Percentiles rank a stretch among this genome's conserved stretches.
These are phyloP conservation scores for Selaginella moellendorffii DNA, from an alignment of 75 land plant species.

Conservation along the genomic window DNA sequence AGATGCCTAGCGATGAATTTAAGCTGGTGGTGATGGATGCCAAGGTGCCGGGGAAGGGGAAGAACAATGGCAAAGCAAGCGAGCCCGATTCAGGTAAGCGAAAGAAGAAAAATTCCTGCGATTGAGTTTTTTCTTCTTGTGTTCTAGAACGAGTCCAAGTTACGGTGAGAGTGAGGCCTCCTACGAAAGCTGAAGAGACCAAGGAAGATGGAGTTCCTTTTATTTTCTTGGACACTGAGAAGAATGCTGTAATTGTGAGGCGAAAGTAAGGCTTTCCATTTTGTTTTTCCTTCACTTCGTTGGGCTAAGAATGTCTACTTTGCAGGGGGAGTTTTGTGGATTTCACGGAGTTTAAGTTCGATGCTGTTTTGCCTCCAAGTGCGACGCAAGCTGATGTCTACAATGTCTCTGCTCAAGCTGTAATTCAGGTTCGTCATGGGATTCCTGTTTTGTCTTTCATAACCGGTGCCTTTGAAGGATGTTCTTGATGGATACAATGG, in stretches of 20 bases:
- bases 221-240: slow-evolving; percentile 23
- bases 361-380: slow-evolving; percentile 22
- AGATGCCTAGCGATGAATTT: background rate
- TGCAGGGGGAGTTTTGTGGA: slow-evolving; percentile 29
- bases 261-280: slow-evolving; percentile 15
- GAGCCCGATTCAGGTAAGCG: background rate
- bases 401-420: slow-evolving; percentile 18
- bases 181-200: slow-evolving; percentile 22
- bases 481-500: slow-evolving; percentile 32
- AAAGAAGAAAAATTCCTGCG: no score
- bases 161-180: slow-evolving; percentile 26
- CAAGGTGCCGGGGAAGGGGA: background rate
- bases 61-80: background rate
- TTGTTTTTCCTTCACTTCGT: background rate
- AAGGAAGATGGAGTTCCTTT: slow-evolving; percentile 23
- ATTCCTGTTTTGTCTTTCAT: background rate
- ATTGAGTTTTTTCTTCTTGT: background rate
- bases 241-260: slow-evolving; percentile 24
- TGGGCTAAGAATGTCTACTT: background rate
- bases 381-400: slow-evolving; percentile 30
- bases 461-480: slow-evolving; percentile 17
- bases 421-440: slow-evolving; percentile 12
- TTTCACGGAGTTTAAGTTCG: slow-evolving; percentile 30
- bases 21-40: background rate
- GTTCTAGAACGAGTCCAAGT: slow-evolving; percentile 25